Evolutionary conservation across 495 filamentous ascomycete genomes (phyloP), one percentile per base, ranked within the genome.

Genomic region (Astrocystis sublimbata): DNA sequence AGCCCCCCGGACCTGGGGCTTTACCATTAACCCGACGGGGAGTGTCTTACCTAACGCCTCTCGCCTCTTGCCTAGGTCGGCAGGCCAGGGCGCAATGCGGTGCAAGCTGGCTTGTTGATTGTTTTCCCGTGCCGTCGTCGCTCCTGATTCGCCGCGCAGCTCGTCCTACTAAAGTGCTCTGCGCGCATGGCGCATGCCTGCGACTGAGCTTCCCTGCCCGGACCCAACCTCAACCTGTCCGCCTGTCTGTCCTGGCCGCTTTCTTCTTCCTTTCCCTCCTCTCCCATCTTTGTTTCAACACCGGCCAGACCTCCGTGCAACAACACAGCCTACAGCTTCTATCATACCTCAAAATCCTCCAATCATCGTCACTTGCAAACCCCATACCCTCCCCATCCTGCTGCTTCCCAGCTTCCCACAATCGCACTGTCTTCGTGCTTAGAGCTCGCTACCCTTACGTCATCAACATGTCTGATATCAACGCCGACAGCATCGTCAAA

Each of bases 391-490:
- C 41, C 41, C 46, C 12, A 19, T 35, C 45, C 53, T 42, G 42
- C 36, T 53, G 12, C 24, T 35, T 12, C 8, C 23, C 31, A 47
- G 17, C 30, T 26, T 23, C 9, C 21, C 9, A 31, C 33, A 31
- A 49, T 62, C 60, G 60, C 60, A 62, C 60, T 62, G 60, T 62
- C 55, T 55, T 31, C 52, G 30, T 47, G 40, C 62, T 58, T 30
- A n/a, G 21, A 47, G 26, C 49, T 56, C 41, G 45, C 26, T 63
- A 24, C 58, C 59, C 70, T 73, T 77, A 79, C 77, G 78, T 77
- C 77, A 79, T 81, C 69, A 72, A 71, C 59, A 75, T 75, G 73
- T 61, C 73, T 47, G 69, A 72, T 43, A 73, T 51, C 62, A 77
- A 64, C 68, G 66, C 71, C 65, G 67, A 71, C 56, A 67, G 73